These are phyloP conservation scores for Cenococcum geophilum DNA, from an alignment of 495 filamentous ascomycete species.

Conservation along the genomic window DNA sequence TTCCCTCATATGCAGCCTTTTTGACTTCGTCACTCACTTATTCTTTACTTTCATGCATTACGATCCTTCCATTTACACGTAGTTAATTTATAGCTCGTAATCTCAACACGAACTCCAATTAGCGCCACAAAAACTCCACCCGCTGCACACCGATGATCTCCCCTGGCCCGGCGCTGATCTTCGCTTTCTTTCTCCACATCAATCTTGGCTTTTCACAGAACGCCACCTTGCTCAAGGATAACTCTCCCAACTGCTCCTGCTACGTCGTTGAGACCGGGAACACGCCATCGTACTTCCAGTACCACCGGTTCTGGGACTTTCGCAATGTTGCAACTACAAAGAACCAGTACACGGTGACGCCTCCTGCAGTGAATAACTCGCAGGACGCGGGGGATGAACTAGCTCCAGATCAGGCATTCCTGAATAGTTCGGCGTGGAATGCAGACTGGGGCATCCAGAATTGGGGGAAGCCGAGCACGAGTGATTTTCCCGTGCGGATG, in stretches of 20 bases:
- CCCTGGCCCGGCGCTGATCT: slow-evolving; percentile 7
- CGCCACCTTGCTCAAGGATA: slow-evolving; percentile 15
- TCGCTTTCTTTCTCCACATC: slow-evolving; percentile 16
- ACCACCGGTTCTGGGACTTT: slow-evolving; percentile 66
- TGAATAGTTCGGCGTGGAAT: slow-evolving; percentile 36
- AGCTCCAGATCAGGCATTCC: slow-evolving; percentile 39
- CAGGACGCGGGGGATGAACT: slow-evolving; percentile 24
- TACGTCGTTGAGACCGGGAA: slow-evolving; percentile 20
- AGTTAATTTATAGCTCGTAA: neutral
- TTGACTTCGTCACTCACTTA: neutral
- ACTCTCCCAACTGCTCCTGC: slow-evolving; percentile 24
- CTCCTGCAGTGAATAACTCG: slow-evolving; percentile 12
- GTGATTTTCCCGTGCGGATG: slow-evolving; percentile 46
- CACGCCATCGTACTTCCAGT: slow-evolving; percentile 48
- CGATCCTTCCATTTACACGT: neutral
- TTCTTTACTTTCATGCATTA: neutral
- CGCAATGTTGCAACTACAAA: slow-evolving; percentile 42
- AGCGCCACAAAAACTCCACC: neutral
- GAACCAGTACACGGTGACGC: slow-evolving; percentile 29
- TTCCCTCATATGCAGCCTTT: neutral
- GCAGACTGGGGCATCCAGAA: slow-evolving; percentile 54
- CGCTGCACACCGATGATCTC: slow-evolving; percentile 6
- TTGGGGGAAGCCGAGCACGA: slow-evolving; percentile 50
- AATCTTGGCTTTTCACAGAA: slow-evolving; percentile 5
- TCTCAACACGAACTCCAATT: neutral